phyloP scores from a whole-genome alignment of 2,329 filamentous ascomycete genomes.

The Corinectria fuckeliana region DNA sequence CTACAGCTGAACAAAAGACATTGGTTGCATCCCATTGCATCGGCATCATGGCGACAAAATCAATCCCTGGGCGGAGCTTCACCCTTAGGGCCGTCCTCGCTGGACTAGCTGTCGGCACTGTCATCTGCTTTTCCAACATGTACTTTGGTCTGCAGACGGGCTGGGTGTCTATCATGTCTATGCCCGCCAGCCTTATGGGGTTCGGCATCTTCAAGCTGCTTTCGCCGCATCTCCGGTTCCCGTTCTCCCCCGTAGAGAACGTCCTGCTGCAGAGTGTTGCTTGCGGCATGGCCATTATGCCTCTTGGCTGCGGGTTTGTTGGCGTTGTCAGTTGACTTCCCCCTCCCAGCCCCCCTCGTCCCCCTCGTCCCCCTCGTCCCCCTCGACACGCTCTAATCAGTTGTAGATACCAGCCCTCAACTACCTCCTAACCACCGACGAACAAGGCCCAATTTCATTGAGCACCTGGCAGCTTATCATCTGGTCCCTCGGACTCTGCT shows the following conservation, averaged over 20 bases:
- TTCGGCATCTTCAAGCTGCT: conserved; percentile 91
- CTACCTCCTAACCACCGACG: conserved; percentile 77
- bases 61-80: conserved; percentile 70
- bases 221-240: conserved; percentile 73
- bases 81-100: conserved; percentile 81
- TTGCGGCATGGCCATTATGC: conserved; percentile 95
- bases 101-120: conserved; percentile 81
- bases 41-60: conserved; percentile 31
- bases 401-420: conserved; percentile 82
- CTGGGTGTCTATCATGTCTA: conserved; percentile 84
- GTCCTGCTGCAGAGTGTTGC: conserved; percentile 96
- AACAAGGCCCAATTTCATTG: conserved; percentile 78
- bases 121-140: conserved; percentile 97
- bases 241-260: conserved; percentile 95
- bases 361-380: too few relatives aligned
- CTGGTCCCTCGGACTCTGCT: conserved; percentile 92
- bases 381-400: background rate
- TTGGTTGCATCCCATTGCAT: background rate
- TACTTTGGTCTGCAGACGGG: conserved; percentile 96
- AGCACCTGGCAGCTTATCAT: conserved; percentile 79
- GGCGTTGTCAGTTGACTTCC: conserved; percentile 68
- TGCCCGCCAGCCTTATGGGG: conserved; percentile 93
- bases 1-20: background rate
- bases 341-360: too few relatives aligned
- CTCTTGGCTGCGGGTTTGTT: conserved; percentile 92